phyloP scores from a whole-genome alignment of 2,329 filamentous ascomycete genomes.

The Kalaharituber pfeilii region DNA sequence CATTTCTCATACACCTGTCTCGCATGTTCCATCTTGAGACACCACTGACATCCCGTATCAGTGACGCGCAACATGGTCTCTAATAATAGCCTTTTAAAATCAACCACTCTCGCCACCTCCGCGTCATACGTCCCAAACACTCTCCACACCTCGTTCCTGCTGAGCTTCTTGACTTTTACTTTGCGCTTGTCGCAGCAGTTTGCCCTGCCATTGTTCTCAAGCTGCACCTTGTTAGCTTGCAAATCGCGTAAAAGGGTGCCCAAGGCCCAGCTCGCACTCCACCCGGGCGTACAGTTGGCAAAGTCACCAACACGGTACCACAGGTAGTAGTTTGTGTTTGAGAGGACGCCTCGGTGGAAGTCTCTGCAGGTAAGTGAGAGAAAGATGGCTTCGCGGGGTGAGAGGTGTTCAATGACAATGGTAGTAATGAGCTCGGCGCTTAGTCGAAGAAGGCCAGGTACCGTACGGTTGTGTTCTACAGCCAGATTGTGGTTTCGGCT shows the following conservation, averaged over 20 bases:
- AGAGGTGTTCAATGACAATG: neutral
- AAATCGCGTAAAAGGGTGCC: too few relatives aligned
- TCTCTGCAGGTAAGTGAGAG: neutral
- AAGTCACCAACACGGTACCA: neutral
- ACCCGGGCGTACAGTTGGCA: neutral
- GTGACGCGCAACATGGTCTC: neutral
- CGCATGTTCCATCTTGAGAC: neutral
- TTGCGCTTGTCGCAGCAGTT: too few relatives aligned
- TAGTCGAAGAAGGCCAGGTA: too few relatives aligned
- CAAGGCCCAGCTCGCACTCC: neutral
- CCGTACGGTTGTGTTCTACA: too few relatives aligned
- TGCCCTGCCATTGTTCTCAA: too few relatives aligned
- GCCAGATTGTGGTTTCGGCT: too few relatives aligned
- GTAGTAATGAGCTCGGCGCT: neutral
- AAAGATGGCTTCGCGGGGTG: neutral
- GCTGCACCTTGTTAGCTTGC: too few relatives aligned
- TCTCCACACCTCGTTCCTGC: neutral
- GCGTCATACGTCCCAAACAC: neutral
- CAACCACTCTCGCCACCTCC: neutral
- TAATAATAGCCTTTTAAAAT: neutral
- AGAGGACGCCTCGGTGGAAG: neutral
- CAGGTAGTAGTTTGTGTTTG: neutral
- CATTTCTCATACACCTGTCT: neutral
- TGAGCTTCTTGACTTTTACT: too few relatives aligned
- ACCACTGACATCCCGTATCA: neutral